These are phyloP conservation scores for Forsythia suspensa DNA, from an alignment of 257 asterid genomes.

Conservation along the genomic window DNA sequence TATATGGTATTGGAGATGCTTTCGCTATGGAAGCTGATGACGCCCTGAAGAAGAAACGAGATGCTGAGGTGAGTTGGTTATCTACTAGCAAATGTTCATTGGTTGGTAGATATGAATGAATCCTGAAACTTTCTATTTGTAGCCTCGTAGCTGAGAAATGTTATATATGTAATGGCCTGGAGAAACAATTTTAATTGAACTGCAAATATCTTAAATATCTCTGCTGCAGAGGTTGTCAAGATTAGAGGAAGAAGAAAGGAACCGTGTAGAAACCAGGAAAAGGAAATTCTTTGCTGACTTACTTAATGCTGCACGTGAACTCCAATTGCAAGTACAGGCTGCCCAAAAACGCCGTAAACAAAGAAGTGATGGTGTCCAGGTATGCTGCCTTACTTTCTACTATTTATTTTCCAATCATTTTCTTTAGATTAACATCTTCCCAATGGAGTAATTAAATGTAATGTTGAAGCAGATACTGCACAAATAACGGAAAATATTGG, in stretches of 20 bases:
- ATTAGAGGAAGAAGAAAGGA: slow-evolving; percentile 88
- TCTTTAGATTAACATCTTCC: slow-evolving; percentile 13
- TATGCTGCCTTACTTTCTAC: slow-evolving; percentile 27
- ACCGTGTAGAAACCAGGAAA: slow-evolving; percentile 77
- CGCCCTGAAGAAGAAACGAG: slow-evolving; percentile 92
- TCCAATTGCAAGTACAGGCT: slow-evolving; percentile 87
- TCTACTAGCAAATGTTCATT: slow-evolving; percentile 4
- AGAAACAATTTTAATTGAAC: slow-evolving; percentile 18
- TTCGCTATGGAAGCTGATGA: slow-evolving; percentile 87
- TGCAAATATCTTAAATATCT: slow-evolving; percentile 15
- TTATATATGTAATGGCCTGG: slow-evolving; percentile 4
- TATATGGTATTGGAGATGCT: slow-evolving; percentile 93
- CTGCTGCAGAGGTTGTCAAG: slow-evolving; percentile 80
- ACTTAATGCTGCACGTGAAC: slow-evolving; percentile 90
- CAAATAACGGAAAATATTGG: background rate
- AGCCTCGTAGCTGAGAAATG: slow-evolving; percentile 1
- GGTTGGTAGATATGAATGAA: background rate
- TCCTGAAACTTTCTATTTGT: slow-evolving; percentile 5
- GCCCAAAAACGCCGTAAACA: slow-evolving; percentile 91
- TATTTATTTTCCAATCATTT: background rate
- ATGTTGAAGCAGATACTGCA: slow-evolving; percentile 10
- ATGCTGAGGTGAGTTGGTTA: slow-evolving; percentile 64
- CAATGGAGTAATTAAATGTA: slow-evolving; percentile 1
- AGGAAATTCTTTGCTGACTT: slow-evolving; percentile 89
- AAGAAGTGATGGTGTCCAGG: slow-evolving; percentile 97